phyloP scores from a whole-genome alignment of 2,329 filamentous ascomycete species.

The Xylariaceae sp. region DNA sequence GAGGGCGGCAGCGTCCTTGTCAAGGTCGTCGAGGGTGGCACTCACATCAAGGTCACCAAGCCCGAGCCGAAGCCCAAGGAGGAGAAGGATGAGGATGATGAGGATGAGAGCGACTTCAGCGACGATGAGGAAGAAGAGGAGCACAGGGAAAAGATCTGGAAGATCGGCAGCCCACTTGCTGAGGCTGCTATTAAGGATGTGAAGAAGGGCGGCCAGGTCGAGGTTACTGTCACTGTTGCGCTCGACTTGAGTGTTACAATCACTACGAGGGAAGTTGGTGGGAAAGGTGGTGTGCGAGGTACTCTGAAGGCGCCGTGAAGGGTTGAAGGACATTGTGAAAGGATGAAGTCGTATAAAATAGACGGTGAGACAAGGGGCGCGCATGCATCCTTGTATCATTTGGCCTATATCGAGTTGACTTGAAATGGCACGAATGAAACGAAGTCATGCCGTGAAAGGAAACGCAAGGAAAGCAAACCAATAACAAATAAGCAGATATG shows the following conservation, averaged over 20 bases:
- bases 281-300: constrained; percentile 78
- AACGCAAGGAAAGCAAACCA: too few relatives aligned
- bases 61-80: constrained; percentile 73
- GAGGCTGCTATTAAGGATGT: constrained; percentile 80
- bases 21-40: constrained; percentile 80
- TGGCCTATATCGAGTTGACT: too few relatives aligned
- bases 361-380: background rate
- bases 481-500: too few relatives aligned
- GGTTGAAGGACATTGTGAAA: background rate
- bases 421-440: too few relatives aligned
- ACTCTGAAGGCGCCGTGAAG: constrained; percentile 36
- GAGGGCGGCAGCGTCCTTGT: constrained; percentile 84
- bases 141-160: constrained; percentile 86
- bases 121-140: constrained; percentile 79
- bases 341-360: too few relatives aligned
- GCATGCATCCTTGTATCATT: too few relatives aligned
- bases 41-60: constrained; percentile 91
- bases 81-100: constrained; percentile 50
- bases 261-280: constrained; percentile 80
- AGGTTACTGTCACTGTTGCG: constrained; percentile 86
- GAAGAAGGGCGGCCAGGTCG: constrained; percentile 86
- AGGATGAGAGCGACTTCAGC: constrained; percentile 54
- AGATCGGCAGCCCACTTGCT: constrained; percentile 75
- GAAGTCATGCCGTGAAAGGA: background rate
- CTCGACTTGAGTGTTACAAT: constrained; percentile 76